Evolutionary conservation across 768 basidiomycete species (phyloP).

Genomic region (Russula earlei): DNA sequence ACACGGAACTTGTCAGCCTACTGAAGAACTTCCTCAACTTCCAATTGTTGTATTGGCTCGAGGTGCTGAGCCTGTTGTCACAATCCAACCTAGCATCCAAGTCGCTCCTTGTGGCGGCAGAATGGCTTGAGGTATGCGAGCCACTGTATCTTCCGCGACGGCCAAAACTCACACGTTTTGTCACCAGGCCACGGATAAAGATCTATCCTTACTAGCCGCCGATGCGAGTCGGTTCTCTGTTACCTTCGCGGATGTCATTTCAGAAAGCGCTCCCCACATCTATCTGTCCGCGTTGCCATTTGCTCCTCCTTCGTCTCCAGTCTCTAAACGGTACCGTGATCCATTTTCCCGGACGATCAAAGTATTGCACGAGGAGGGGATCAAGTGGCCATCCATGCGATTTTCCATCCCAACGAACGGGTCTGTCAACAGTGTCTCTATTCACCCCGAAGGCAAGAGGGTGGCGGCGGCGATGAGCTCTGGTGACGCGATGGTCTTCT

Average conservation of each 20-base stretch:
- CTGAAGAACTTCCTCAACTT: slow-evolving; percentile 21
- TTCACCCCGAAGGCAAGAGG: slow-evolving; percentile 21
- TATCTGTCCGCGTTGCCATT: slow-evolving; percentile 15
- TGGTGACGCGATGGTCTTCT: background rate
- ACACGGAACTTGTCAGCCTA: slow-evolving; percentile 15
- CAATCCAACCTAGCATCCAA: slow-evolving; percentile 13
- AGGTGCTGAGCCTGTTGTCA: slow-evolving; percentile 26
- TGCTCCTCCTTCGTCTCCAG: slow-evolving; percentile 5
- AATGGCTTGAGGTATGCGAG: slow-evolving; percentile 11
- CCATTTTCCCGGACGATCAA: slow-evolving; percentile 8
- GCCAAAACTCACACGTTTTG: background rate
- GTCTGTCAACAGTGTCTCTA: slow-evolving; percentile 12
- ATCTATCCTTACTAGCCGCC: slow-evolving; percentile 1
- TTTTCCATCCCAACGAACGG: slow-evolving; percentile 8
- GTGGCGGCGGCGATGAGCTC: background rate
- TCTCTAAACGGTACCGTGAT: slow-evolving; percentile 8
- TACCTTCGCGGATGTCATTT: slow-evolving; percentile 11
- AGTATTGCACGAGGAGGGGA: background rate
- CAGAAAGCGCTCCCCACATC: slow-evolving; percentile 12
- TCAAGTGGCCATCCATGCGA: slow-evolving; percentile 20
- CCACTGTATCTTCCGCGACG: background rate
- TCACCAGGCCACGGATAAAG: slow-evolving; percentile 1
- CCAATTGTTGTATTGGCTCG: slow-evolving; percentile 32
- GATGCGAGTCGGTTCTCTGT: slow-evolving; percentile 17
- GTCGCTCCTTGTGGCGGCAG: slow-evolving; percentile 15